Evolutionary conservation across 1,284 basidiomycete species (phyloP), one percentile per base, ranked within the genome.

Genomic region (Ustilago bromivora): DNA sequence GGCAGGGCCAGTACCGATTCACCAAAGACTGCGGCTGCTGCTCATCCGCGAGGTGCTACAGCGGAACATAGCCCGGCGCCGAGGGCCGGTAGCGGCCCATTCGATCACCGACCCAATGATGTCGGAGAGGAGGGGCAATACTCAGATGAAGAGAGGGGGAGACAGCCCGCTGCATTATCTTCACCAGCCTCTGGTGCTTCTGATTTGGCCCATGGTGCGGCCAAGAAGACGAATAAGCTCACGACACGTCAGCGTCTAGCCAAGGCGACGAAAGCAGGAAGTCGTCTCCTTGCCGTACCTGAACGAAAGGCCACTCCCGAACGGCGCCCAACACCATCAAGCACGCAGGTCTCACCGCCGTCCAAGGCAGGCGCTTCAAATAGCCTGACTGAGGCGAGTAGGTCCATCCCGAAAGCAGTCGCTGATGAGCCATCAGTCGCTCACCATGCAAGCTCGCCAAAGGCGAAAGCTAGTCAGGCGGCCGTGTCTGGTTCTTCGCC

Each of bases 181-280:
- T 74, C 66, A 0, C 57, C 71, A 11, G 57, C 47, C 12, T 54
- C 66, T 12, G 59, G 32, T n/a, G 35, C 52, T 17, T 68, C 71
- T 4, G 71, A 74, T 35, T 9, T 40, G 17, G 41, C 53, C 5
- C 31, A 17, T 15, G 57, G 36, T 34, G 41, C 43, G 23, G 10
- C 57, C 8, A 76, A 71, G 60, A 72, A 71, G 57, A 46, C 52
- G 5, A 28, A 54, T 4, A 78, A 78, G 58, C 64, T 78, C 19
- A 75, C 76, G 8, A 78, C 76, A 3, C 65, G 76, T 6, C 72
- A 75, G 49, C 68, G 76, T 34, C 58, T 78, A 0, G 72, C 76
- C 17, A 78, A 78, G 51, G 76, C 76, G 1, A 74, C 76, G 15
- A 78, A 78, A 52, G 76, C 64, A 3, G 72, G 71, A 9, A 72